Evolutionary conservation across 805 yeast species (phyloP).

Genomic region (Yueomyces sinensis): DNA sequence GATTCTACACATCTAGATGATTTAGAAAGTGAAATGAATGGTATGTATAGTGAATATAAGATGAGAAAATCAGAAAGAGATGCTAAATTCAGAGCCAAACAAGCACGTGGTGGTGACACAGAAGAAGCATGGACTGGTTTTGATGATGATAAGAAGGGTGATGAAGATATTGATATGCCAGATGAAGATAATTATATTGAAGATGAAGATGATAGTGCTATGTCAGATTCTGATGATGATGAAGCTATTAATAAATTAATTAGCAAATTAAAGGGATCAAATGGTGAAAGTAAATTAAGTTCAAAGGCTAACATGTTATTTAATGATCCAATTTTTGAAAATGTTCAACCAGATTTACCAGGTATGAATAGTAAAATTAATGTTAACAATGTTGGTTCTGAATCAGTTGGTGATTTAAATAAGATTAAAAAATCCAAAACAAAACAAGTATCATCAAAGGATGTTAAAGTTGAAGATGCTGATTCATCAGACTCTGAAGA

Average conservation of each 20-base stretch:
- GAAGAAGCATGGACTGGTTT: conserved; percentile 76
- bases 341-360: conserved; percentile 29
- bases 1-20: conserved; percentile 41
- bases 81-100: conserved; percentile 55
- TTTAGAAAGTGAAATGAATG: conserved; percentile 71
- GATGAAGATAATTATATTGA: conserved; percentile 33
- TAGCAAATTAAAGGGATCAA: conserved; percentile 39
- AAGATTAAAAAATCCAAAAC: conserved; percentile 9
- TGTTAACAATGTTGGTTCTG: conserved; percentile 6
- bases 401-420: conserved; percentile 11
- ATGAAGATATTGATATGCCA: conserved; percentile 24
- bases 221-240: conserved; percentile 55
- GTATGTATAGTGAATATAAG: conserved; percentile 66
- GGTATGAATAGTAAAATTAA: conserved; percentile 4
- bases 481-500: conserved; percentile 7
- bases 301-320: conserved; percentile 33
- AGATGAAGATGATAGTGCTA: conserved; percentile 29
- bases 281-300: conserved; percentile 26
- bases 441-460: conserved; percentile 1
- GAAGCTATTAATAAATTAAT: conserved; percentile 52
- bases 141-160: conserved; percentile 28
- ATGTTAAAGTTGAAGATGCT: conserved; percentile 7
- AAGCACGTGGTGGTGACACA: conserved; percentile 60
- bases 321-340: conserved; percentile 40
- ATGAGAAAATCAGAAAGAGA: conserved; percentile 53